Percentiles rank a stretch among this genome's conserved stretches.
phyloP scores from a whole-genome alignment of 495 filamentous ascomycete species.

The Aspergillus conjunctus region DNA sequence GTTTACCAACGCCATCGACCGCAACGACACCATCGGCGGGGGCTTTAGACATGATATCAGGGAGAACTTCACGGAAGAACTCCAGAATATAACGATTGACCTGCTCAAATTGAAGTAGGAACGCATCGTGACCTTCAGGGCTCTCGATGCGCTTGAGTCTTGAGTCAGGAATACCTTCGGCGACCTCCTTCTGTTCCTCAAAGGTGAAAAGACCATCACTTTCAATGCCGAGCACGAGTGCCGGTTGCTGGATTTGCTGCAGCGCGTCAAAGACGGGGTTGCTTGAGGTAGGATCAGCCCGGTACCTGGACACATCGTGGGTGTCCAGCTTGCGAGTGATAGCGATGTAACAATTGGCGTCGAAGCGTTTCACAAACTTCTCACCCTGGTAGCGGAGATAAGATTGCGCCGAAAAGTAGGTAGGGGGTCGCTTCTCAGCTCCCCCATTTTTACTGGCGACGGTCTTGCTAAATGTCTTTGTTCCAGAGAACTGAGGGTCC shows the following conservation, averaged over 20 bases:
- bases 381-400: slow-evolving; percentile 97
- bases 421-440: slow-evolving; percentile 59
- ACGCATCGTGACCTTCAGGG: slow-evolving; percentile 94
- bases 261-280: slow-evolving; percentile 70
- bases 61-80: slow-evolving; percentile 80
- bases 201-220: slow-evolving; percentile 95
- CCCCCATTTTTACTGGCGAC: slow-evolving; percentile 27
- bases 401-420: slow-evolving; percentile 95
- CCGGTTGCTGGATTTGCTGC: slow-evolving; percentile 80
- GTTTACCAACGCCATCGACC: slow-evolving; percentile 42
- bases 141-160: slow-evolving; percentile 83
- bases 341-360: slow-evolving; percentile 98
- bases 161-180: slow-evolving; percentile 76
- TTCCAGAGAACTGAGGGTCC: slow-evolving; percentile 80
- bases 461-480: slow-evolving; percentile 50
- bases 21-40: slow-evolving; percentile 43
- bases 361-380: slow-evolving; percentile 96
- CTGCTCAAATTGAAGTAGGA: slow-evolving; percentile 94
- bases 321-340: slow-evolving; percentile 99
- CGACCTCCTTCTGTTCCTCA: slow-evolving; percentile 90
- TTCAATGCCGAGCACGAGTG: slow-evolving; percentile 88
- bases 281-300: slow-evolving; percentile 46
- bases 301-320: slow-evolving; percentile 83
- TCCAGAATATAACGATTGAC: slow-evolving; percentile 85
- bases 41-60: slow-evolving; percentile 77